phyloP scores from a whole-genome alignment of 73 alveolate species.

The Diophrys appendiculata region DNA sequence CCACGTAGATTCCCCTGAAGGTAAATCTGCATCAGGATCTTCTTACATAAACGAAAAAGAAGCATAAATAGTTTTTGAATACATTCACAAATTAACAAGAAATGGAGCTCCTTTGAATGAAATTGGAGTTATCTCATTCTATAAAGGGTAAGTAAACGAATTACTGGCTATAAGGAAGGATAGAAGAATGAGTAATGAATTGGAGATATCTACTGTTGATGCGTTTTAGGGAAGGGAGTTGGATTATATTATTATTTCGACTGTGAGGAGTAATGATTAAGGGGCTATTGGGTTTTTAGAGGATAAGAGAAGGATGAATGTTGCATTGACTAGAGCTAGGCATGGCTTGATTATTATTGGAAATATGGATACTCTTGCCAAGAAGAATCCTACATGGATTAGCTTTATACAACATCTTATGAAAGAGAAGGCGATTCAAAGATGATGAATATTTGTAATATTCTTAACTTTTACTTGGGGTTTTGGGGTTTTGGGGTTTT shows the following conservation, averaged over 20 bases:
- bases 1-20: slow-evolving; percentile 96
- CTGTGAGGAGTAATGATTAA: slow-evolving; percentile 67
- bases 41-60: slow-evolving; percentile 97
- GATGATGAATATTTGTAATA: no score
- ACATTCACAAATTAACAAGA: slow-evolving; percentile 94
- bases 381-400: no score
- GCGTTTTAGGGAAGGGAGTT: slow-evolving; percentile 95
- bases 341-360: slow-evolving; percentile 76
- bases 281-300: slow-evolving; percentile 73
- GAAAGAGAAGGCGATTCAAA: no score
- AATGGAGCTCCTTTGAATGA: slow-evolving; percentile 99
- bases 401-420: no score
- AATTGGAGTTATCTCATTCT: no score
- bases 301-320: slow-evolving; percentile 88
- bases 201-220: slow-evolving; percentile 91
- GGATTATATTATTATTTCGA: slow-evolving; percentile 81
- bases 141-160: no score
- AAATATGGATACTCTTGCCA: slow-evolving; percentile 56
- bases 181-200: no score
- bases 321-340: slow-evolving; percentile 92
- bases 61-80: slow-evolving; percentile 97
- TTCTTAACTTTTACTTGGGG: no score
- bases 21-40: slow-evolving; percentile 98
- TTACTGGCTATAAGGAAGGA: no score
- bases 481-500: no score